Base-by-base conservation (phyloP, 345 rosid species). In the Noccaea caerulescens region DNA sequence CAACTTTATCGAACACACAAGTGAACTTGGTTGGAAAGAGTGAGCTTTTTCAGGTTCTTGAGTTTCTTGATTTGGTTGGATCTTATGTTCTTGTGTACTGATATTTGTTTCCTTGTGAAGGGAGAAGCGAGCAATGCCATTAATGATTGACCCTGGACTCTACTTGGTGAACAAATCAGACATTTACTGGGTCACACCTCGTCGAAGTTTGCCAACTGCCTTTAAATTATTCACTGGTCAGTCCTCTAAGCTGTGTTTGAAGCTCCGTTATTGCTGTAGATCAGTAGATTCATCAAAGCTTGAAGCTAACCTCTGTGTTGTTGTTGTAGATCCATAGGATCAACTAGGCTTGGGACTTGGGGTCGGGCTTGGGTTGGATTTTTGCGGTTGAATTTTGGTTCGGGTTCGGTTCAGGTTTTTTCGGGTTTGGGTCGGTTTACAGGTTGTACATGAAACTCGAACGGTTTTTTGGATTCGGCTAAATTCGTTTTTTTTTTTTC, bases 131-230 rank as follows among this genome's bases (percentile, higher is more conserved):
- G 99, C 98, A 37, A 87, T 84, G 94, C 99, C 99, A 18, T 73
- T 95, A 85, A 92, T 95, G 74, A 55, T 95, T 49, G 99, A 95
- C 68, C 99, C 99, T 41, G 99, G 99, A 51, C 96, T 95, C 45
- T 92, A 91, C 76, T 59, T 72, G 58, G 47, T 84, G 57, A 84
- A 80, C 58, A 95, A 95, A 81, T 74, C 85, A 36, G 98, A 92
- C 63, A 72, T 94, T 52, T 87, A 51, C 71, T 86, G 87, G 96
- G 98, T 89, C 72, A 75, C 88, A 18, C 96, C 90, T 9, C 80
- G 82, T 63, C 87, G 98, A 82, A 34, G 81, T 73, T 80, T 95
- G 83, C 99, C 99, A 10, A 86, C 97, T 5, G 83, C 98, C 18
- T 95, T 90, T 76, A 92, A 90, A 77, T 64, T 95, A 70, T 95